Base-by-base conservation (phyloP, 306 rosid species). In the Begonia fuchsioides region DNA sequence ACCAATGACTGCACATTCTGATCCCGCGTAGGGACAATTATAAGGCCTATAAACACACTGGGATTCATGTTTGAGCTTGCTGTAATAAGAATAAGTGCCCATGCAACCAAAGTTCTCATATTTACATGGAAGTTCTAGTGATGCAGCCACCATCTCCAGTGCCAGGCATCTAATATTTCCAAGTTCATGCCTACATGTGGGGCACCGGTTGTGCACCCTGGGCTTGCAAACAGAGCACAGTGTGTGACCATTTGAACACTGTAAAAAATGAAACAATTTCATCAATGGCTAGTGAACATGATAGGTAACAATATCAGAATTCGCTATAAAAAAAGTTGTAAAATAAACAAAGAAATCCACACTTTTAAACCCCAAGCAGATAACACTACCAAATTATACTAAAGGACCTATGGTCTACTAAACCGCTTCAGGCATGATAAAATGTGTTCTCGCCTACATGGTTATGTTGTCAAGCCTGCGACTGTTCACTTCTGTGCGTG, bases 211-310 rank as follows among this genome's bases (percentile, higher is more conserved):
- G 72, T 87, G 96, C 66, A 87, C 96, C 66, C 87, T 71, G 32
- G 96, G 96, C 72, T 87, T 87, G 78, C 96, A 87, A 55, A 77
- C 82, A 2, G 96, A 82, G 70, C 96, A 87, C 62, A 87, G 47
- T 8, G 96, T 87, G 60, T 87, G 96, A 49, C 96, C 96, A 68
- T 87, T 87, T 57, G 92, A 82, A 71, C 96, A 87, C 96, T 87
- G 71, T 70, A 80, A 53, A 51, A 57, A 49, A 43, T 32, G n/a
- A 54, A 65, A 38, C 1, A 56, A 17, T 44, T 44, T 15, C 15
- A 32, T 44, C 51, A 26, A 26, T 26, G 35, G 35, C 35, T 26
- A 0, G 35, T 26, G 5, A 7, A 14, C 44, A 56, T 20, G 13
- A 26, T 44, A 44, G 32, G 15, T 41, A 54, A 32, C 35, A 14